phyloP scores from a whole-genome alignment of 192 early-diverging fungal species.

The Chytriomyces sp. region DNA sequence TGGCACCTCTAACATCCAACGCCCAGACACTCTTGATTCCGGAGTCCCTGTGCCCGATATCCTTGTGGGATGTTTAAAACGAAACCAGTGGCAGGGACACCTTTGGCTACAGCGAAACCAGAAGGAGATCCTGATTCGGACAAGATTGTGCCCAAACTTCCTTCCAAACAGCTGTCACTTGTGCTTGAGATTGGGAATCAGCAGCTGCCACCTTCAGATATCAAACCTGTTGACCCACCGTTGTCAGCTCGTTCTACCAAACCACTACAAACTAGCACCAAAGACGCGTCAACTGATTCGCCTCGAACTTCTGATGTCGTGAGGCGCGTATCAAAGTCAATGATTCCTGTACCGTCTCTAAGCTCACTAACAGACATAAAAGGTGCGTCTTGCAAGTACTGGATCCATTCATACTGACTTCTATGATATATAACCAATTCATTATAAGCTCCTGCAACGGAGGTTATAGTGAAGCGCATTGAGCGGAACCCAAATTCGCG shows the following conservation, averaged over 20 bases:
- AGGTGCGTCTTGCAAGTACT: neutral
- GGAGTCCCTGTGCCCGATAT: too few relatives aligned
- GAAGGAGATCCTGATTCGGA: too few relatives aligned
- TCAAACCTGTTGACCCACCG: constrained; percentile 26
- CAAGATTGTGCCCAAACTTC: neutral
- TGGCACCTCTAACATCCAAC: too few relatives aligned
- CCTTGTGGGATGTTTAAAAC: too few relatives aligned
- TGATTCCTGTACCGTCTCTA: neutral
- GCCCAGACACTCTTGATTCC: too few relatives aligned
- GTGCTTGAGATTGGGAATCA: neutral
- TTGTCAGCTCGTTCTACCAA: neutral
- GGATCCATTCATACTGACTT: neutral
- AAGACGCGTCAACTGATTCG: neutral
- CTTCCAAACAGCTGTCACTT: neutral
- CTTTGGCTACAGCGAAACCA: too few relatives aligned
- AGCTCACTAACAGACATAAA: neutral
- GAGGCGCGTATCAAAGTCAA: neutral
- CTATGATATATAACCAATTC: neutral
- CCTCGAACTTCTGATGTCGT: neutral
- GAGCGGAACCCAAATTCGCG: constrained; percentile 27
- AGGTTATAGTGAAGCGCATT: constrained; percentile 24
- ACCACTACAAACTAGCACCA: neutral
- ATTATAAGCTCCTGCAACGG: neutral
- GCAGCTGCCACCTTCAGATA: neutral
- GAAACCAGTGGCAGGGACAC: too few relatives aligned